Conservation (phyloP, 106 monocot genomes). For the Ottelia alismoides region DNA sequence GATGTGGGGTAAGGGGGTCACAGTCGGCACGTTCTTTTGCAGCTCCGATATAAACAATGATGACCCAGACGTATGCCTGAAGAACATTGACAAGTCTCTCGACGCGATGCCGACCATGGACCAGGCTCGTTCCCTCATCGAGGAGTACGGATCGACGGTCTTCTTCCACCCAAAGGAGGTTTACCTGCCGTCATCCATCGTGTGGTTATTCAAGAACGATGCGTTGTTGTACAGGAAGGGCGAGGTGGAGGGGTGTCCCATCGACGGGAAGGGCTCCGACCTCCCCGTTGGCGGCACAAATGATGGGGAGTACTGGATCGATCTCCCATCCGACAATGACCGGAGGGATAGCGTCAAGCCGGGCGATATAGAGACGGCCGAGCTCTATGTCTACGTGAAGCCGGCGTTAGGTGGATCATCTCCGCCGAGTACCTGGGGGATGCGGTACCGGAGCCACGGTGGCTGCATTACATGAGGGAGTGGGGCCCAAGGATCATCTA, state of each 20-base stretch:
- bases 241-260: slow-evolving; percentile 23
- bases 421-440: slow-evolving; percentile 81
- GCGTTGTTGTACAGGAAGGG: slow-evolving; percentile 52
- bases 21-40: slow-evolving; percentile 80
- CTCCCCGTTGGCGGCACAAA: slow-evolving; percentile 75
- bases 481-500: slow-evolving; percentile 89
- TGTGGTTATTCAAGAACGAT: slow-evolving; percentile 91
- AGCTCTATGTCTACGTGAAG: slow-evolving; percentile 83
- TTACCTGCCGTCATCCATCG: slow-evolving; percentile 82
- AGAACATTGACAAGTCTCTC: slow-evolving; percentile 45
- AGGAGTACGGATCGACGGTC: slow-evolving; percentile 81
- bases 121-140: slow-evolving; percentile 63
- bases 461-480: slow-evolving; percentile 98
- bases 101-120: slow-evolving; percentile 83
- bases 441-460: slow-evolving; percentile 49
- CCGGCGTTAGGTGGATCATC: slow-evolving; percentile 66
- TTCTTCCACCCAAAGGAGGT: slow-evolving; percentile 85
- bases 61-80: slow-evolving; percentile 49
- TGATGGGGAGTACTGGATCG: slow-evolving; percentile 92
- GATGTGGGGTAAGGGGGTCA: slow-evolving; percentile 53
- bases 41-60: slow-evolving; percentile 13
- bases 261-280: slow-evolving; percentile 50
- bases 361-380: slow-evolving; percentile 59
- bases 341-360: slow-evolving; percentile 29
- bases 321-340: slow-evolving; percentile 61